These are phyloP conservation scores for Viola odorata DNA, from an alignment of 345 rosid genomes.

Conservation along the genomic window DNA sequence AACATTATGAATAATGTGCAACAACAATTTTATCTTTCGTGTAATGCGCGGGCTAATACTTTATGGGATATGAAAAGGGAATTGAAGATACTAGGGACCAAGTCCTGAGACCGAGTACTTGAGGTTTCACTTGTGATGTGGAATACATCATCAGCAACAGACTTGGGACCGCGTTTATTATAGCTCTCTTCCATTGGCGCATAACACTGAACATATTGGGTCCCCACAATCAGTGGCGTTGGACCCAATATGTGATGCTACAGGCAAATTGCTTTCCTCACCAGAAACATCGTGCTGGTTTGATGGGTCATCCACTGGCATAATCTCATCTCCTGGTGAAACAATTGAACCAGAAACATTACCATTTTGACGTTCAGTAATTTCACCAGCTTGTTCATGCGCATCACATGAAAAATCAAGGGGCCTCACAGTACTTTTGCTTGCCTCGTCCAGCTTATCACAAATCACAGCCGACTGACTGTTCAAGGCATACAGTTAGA, in stretches of 20 bases:
- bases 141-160: slow-evolving; percentile 1
- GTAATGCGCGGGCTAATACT: no score
- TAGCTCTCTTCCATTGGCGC: slow-evolving; percentile 7
- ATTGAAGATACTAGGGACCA: no score
- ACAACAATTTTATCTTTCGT: no score
- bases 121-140: slow-evolving; percentile 1
- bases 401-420: slow-evolving; percentile 1
- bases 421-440: neutral
- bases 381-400: slow-evolving; percentile 2
- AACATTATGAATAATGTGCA: neutral
- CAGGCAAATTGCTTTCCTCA: slow-evolving; percentile 1
- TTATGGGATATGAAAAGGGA: slow-evolving; percentile 11
- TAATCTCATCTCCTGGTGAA: neutral
- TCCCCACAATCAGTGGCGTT: neutral
- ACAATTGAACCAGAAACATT: slow-evolving; percentile 8
- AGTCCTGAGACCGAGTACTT: slow-evolving; percentile 1
- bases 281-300: neutral
- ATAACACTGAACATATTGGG: slow-evolving; percentile 2
- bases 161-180: neutral
- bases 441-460: slow-evolving; percentile 10
- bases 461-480: neutral
- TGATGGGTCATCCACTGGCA: neutral
- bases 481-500: neutral
- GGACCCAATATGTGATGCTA: slow-evolving; percentile 2
- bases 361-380: neutral